Percentiles rank a stretch among this genome's conserved stretches.
phyloP scores from a whole-genome alignment of 2,329 filamentous ascomycete species.

The Cadophora sp. region DNA sequence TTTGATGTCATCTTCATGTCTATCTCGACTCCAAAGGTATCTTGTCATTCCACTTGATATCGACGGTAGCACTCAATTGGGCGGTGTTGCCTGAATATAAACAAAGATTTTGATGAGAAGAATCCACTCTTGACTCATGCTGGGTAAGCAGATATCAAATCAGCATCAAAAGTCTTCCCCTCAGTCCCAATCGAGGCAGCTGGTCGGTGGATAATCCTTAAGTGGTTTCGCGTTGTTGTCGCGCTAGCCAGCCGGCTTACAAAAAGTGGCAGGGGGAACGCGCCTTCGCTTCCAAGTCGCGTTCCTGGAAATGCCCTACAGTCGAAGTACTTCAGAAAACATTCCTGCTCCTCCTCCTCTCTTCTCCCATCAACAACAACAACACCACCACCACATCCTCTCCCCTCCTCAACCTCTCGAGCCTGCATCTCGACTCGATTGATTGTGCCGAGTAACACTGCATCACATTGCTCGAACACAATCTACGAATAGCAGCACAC shows the following conservation, averaged over 20 bases:
- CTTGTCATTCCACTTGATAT: no score
- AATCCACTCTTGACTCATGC: slow-evolving; percentile 12
- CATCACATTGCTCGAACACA: slow-evolving; percentile 21
- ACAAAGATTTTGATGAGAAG: not conserved
- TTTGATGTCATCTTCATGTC: no score
- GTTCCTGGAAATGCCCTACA: slow-evolving; percentile 11
- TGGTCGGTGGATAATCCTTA: slow-evolving; percentile 26
- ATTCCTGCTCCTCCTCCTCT: slow-evolving; percentile 24
- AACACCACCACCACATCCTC: slow-evolving; percentile 28
- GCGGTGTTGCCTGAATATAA: slow-evolving; percentile 2
- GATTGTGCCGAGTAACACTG: slow-evolving; percentile 26
- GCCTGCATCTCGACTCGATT: slow-evolving; percentile 22
- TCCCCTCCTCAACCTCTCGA: slow-evolving; percentile 22
- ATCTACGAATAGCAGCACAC: slow-evolving; percentile 26
- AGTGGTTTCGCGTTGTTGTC: slow-evolving; percentile 40
- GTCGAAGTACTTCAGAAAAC: slow-evolving; percentile 27
- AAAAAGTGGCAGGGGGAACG: slow-evolving; percentile 30
- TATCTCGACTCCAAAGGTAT: no score
- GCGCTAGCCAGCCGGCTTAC: slow-evolving; percentile 29
- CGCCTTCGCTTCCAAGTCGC: slow-evolving; percentile 29
- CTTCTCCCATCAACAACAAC: slow-evolving; percentile 20
- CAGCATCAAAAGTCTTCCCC: not conserved
- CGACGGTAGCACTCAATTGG: not conserved
- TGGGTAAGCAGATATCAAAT: not conserved
- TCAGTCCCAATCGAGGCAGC: slow-evolving; percentile 13